A percentile compares a stretch with the other conserved stretches of the same genome.
Evolutionary conservation across 352 stramenopile species (phyloP).

Genomic region (Blastocystis sp.): DNA sequence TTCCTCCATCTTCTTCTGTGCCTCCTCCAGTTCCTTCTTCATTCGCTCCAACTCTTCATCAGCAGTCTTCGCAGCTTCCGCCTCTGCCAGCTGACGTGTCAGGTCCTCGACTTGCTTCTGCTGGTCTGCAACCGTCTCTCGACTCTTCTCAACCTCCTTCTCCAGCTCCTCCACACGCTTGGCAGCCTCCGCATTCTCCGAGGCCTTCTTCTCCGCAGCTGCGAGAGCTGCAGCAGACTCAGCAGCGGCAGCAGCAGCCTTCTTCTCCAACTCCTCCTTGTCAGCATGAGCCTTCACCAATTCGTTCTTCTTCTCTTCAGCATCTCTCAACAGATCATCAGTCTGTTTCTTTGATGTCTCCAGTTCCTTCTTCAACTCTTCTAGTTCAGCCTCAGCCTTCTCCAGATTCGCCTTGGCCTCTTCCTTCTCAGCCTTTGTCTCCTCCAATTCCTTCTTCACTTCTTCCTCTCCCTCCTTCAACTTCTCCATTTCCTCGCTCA

Average conservation of each 20-base stretch:
- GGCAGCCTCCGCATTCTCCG: background rate
- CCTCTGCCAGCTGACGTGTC: background rate
- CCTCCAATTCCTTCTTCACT: background rate
- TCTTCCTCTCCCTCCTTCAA: background rate
- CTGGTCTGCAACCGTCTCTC: background rate
- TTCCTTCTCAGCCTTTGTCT: constrained; percentile 1
- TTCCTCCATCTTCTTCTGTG: background rate
- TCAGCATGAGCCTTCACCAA: background rate
- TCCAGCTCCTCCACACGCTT: background rate
- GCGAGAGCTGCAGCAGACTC: too few relatives aligned
- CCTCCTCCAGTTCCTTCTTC: constrained; percentile 27
- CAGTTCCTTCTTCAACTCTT: background rate
- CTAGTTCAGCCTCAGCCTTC: background rate
- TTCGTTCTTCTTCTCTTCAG: constrained; percentile 1
- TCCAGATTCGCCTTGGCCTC: background rate
- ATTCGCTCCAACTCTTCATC: background rate
- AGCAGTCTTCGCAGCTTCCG: background rate
- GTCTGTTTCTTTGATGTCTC: background rate
- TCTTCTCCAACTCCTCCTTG: constrained; percentile 16
- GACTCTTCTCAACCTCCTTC: background rate
- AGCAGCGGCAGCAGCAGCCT: background rate
- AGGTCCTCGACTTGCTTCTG: constrained; percentile 37
- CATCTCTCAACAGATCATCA: background rate
- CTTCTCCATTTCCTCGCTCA: constrained; percentile 19
- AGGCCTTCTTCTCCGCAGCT: background rate